phyloP scores from a whole-genome alignment of 2,329 filamentous ascomycete species.

The Botrytis deweyae region DNA sequence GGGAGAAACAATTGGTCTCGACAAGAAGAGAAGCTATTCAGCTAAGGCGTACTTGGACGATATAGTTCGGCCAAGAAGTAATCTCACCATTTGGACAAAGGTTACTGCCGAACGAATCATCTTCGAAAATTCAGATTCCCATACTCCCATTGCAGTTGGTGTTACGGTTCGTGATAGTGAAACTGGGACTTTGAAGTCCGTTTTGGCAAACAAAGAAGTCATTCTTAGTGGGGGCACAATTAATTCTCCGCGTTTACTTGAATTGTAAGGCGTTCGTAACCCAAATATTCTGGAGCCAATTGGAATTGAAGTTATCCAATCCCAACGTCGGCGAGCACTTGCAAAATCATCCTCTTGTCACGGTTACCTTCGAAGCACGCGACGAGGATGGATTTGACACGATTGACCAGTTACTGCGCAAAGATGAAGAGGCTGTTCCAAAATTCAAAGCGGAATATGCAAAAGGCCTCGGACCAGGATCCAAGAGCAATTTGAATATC shows the following conservation, averaged over 20 bases:
- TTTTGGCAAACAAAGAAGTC: slow-evolving; percentile 39
- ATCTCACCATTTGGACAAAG: slow-evolving; percentile 73
- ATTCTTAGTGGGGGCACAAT: slow-evolving; percentile 35
- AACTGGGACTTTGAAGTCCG: slow-evolving; percentile 28
- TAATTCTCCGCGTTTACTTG: slow-evolving; percentile 38
- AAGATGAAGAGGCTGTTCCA: too few relatives aligned
- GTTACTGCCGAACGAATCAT: neutral
- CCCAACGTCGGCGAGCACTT: slow-evolving; percentile 37
- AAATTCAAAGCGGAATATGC: too few relatives aligned
- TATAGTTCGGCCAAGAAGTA: slow-evolving; percentile 41
- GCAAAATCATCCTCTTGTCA: slow-evolving; percentile 23
- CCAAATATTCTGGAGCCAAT: slow-evolving; percentile 24
- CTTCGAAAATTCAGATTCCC: slow-evolving; percentile 4
- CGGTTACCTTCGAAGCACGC: too few relatives aligned
- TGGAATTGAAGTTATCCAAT: slow-evolving; percentile 27
- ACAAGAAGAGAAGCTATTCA: slow-evolving; percentile 15
- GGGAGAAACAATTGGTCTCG: slow-evolving; percentile 10
- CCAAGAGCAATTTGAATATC: too few relatives aligned
- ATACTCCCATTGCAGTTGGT: slow-evolving; percentile 5
- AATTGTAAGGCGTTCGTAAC: slow-evolving; percentile 39
- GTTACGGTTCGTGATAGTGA: slow-evolving; percentile 26
- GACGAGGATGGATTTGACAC: too few relatives aligned
- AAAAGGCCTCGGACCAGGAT: too few relatives aligned
- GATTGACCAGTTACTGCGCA: too few relatives aligned
- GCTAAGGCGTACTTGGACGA: slow-evolving; percentile 10